Base-by-base conservation (phyloP, 257 asterid genomes). In the Thymus quinquecostatus region DNA sequence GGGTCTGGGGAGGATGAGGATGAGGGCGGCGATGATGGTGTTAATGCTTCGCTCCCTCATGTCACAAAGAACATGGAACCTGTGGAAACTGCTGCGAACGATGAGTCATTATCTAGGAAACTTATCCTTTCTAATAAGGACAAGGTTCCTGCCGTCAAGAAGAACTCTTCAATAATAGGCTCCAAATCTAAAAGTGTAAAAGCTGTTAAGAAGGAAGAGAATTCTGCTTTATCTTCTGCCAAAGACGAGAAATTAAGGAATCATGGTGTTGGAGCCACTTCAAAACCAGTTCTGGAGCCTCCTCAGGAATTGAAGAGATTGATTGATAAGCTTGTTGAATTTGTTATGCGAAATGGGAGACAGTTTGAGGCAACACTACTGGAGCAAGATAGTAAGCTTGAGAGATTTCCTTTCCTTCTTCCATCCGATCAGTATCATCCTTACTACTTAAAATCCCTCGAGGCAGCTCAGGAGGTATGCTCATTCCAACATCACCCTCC, bases 1-100 rank as follows among this genome's bases (percentile, higher is more conserved):
- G 98, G 90, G 43, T 83, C 94, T 12, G 97, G 89, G 71, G 99
- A 95, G 75, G 98, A 95, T 58, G 99, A 91, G 57, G 97, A 88
- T 57, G 99, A 89, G 55, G 97, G 87, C 36, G 81, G 70, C 51
- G 85, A 85, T 69, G 82, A 78, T 45, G 76, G 49, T 33, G 64
- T 32, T 38, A 45, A 68, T 82, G 38, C 70, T 68, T 45, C 63
- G 55, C 69, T 72, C 64, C 66, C 87, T 69, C 71, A 53, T 64
- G 73, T 74, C 60, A 55, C 74, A 41, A 82, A 77, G 72, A 86
- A 72, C 79, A 61, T 59, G 36, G 84, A 81, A 47, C 63, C 76
- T 65, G 60, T 64, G 81, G 71, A 74, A 41, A 62, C 66, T 78
- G 82, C 76, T 10, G 58, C 66, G 30, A 88, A 87, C 65, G 80